Evolutionary conservation across 2,329 filamentous ascomycete species (phyloP).

Genomic region (Fusarium torulosum): DNA sequence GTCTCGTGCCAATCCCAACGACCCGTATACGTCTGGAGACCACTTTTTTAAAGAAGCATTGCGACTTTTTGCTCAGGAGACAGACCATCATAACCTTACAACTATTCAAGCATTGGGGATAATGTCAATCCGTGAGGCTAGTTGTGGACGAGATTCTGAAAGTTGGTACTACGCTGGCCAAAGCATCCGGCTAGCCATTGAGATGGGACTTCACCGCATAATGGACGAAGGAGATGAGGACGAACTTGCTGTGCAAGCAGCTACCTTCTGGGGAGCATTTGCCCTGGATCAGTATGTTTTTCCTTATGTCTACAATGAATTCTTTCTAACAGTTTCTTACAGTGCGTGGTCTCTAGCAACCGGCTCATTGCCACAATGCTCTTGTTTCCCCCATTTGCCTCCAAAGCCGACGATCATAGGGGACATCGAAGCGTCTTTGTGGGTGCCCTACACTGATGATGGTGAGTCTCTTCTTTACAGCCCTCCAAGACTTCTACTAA

Average conservation of each 20-base stretch:
- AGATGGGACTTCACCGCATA: constrained; percentile 75
- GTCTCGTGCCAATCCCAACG: constrained; percentile 71
- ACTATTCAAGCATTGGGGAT: constrained; percentile 81
- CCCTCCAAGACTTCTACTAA: neutral
- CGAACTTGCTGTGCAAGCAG: constrained; percentile 68
- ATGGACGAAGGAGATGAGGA: constrained; percentile 64
- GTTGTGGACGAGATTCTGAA: constrained; percentile 77
- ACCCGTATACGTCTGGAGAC: constrained; percentile 76
- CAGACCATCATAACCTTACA: constrained; percentile 72
- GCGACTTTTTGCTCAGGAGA: constrained; percentile 69
- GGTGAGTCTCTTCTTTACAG: constrained; percentile 57
- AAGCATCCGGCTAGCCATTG: constrained; percentile 77
- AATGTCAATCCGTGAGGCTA: constrained; percentile 81
- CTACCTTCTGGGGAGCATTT: constrained; percentile 73
- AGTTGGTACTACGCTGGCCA: constrained; percentile 80
- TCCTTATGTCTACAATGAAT: neutral
- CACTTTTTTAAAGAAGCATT: constrained; percentile 80
- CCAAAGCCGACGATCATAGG: constrained; percentile 71
- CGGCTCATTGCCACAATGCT: constrained; percentile 71
- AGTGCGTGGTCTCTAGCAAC: constrained; percentile 76
- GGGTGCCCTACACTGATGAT: constrained; percentile 70
- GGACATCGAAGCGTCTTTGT: constrained; percentile 70
- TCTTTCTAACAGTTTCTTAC: constrained; percentile 37
- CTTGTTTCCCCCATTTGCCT: constrained; percentile 66
- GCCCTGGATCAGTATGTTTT: constrained; percentile 72